Conservation (phyloP, 768 basidiomycete species). For the Antrodiella citrinella region DNA sequence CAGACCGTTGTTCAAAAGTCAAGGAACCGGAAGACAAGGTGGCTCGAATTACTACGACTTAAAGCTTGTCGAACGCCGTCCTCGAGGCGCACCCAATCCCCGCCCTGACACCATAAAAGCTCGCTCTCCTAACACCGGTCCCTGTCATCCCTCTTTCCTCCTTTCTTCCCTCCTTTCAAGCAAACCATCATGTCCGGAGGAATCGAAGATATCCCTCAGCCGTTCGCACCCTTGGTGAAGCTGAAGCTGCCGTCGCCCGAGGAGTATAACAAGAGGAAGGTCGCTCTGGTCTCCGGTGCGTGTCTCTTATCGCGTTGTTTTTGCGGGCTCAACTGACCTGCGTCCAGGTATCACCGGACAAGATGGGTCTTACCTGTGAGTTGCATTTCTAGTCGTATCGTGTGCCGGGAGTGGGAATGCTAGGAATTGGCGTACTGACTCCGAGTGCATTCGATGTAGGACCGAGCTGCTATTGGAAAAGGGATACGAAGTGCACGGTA, state of each 20-base stretch:
- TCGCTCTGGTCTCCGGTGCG: slow-evolving; percentile 86
- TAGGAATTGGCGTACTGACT: slow-evolving; percentile 1
- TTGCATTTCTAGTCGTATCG: slow-evolving; percentile 6
- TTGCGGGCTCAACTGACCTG: slow-evolving; percentile 6
- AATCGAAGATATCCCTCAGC: slow-evolving; percentile 17
- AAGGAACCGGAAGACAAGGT: no score
- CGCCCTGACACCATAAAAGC: background rate
- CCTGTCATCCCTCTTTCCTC: slow-evolving; percentile 1
- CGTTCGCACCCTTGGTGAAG: slow-evolving; percentile 36
- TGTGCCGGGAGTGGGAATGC: background rate
- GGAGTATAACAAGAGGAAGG: slow-evolving; percentile 85
- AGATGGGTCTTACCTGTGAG: slow-evolving; percentile 92
- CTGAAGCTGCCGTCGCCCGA: slow-evolving; percentile 61
- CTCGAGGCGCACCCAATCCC: background rate
- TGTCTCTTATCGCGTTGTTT: slow-evolving; percentile 7
- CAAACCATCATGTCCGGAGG: slow-evolving; percentile 30
- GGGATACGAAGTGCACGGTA: slow-evolving; percentile 90
- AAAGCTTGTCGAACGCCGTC: background rate
- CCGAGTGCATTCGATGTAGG: slow-evolving; percentile 32
- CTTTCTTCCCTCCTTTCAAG: background rate
- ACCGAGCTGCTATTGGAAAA: slow-evolving; percentile 79
- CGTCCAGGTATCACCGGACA: slow-evolving; percentile 85
- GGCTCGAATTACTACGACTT: no score
- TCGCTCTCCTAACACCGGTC: background rate
- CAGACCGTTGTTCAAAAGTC: no score